Evolutionary conservation across 257 asterid species (phyloP).

Genomic region (Eucommia ulmoides): DNA sequence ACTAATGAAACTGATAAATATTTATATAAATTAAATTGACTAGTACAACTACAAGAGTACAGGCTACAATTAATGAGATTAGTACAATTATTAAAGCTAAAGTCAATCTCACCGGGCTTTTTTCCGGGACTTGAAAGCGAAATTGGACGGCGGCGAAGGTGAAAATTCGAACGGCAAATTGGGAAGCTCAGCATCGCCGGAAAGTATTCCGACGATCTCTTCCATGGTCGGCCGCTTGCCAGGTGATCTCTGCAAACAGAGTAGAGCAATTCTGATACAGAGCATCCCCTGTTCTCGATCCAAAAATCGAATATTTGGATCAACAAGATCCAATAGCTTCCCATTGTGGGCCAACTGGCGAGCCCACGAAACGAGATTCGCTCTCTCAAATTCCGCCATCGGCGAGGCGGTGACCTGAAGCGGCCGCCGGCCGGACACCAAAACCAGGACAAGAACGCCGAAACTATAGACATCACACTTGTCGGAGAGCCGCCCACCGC

Average conservation of each 20-base stretch:
- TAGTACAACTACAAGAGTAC: conserved; percentile 16
- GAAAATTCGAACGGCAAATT: conserved; percentile 82
- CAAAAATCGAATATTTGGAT: conserved; percentile 39
- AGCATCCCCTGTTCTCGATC: conserved; percentile 49
- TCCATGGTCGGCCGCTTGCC: conserved; percentile 64
- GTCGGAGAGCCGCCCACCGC: conserved; percentile 56
- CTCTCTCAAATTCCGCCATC: conserved; percentile 83
- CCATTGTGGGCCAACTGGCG: conserved; percentile 70
- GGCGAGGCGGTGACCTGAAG: conserved; percentile 91
- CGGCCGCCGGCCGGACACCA: conserved; percentile 86
- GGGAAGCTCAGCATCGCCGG: conserved; percentile 78
- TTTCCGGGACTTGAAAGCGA: conserved; percentile 60
- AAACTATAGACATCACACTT: conserved; percentile 88
- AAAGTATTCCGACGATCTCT: conserved; percentile 73
- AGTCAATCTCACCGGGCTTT: conserved; percentile 42
- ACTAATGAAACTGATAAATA: no score
- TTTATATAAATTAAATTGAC: no score
- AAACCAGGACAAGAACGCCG: conserved; percentile 68
- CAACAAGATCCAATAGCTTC: conserved; percentile 66
- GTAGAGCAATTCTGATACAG: conserved; percentile 68
- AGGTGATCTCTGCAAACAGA: conserved; percentile 72
- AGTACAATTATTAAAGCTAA: conserved; percentile 1
- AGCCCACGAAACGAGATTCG: conserved; percentile 89
- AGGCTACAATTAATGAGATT: conserved; percentile 7
- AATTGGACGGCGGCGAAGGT: conserved; percentile 75